These are phyloP conservation scores for Nakazawaea populi DNA, from an alignment of 805 yeast genomes.

Conservation along the genomic window DNA sequence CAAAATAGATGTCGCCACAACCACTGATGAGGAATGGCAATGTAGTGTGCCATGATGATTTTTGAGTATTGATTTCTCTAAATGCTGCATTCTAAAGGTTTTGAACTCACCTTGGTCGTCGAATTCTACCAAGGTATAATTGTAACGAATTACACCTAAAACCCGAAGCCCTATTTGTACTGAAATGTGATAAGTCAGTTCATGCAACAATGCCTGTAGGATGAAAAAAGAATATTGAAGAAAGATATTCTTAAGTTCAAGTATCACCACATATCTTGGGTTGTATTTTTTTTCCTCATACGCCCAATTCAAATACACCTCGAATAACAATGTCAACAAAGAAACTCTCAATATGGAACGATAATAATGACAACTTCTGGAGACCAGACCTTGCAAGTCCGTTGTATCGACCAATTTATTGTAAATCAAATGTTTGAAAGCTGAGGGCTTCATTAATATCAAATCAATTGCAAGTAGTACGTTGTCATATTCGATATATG, in stretches of 20 bases:
- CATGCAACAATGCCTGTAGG: conserved; percentile 42
- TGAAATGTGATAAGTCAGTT: conserved; percentile 31
- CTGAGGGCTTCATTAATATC: conserved; percentile 79
- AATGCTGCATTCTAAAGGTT: neutral
- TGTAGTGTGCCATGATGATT: neutral
- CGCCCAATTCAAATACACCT: conserved; percentile 91
- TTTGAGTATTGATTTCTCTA: conserved; percentile 10
- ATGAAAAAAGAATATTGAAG: conserved; percentile 55
- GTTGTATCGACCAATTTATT: conserved; percentile 42
- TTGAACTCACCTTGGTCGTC: neutral
- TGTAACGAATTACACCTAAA: neutral
- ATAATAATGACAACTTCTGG: neutral
- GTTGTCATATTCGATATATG: conserved; percentile 85
- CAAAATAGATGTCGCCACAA: conserved; percentile 61
- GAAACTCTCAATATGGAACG: conserved; percentile 36
- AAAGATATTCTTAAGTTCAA: conserved; percentile 30
- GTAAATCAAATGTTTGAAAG: conserved; percentile 80
- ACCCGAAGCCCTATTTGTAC: conserved; percentile 20
- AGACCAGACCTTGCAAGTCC: neutral
- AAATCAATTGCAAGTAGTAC: conserved; percentile 82
- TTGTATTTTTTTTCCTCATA: conserved; percentile 62
- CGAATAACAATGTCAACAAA: conserved; percentile 66
- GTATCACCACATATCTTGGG: conserved; percentile 20
- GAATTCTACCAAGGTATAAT: conserved; percentile 4
- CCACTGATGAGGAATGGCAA: conserved; percentile 17